A percentile compares a stretch with the other conserved stretches of the same genome.
phyloP scores from a whole-genome alignment of 2,329 filamentous ascomycete species.

The Calonectria pauciramosa region DNA sequence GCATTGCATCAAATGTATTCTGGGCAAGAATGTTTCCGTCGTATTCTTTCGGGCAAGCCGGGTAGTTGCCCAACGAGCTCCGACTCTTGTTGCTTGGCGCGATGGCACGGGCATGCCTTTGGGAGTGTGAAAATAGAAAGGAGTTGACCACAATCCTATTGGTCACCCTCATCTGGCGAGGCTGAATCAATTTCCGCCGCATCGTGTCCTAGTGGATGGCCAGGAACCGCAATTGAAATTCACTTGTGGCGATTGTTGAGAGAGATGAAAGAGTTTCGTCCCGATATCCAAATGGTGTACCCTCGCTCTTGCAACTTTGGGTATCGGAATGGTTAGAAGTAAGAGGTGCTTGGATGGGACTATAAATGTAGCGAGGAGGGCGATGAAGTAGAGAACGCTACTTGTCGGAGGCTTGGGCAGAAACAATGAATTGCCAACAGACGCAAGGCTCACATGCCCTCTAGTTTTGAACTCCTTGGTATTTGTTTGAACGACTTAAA shows the following conservation, averaged over 20 bases:
- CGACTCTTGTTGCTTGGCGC: background rate
- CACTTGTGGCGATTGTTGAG: background rate
- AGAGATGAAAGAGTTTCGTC: background rate
- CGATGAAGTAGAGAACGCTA: background rate
- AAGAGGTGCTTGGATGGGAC: background rate
- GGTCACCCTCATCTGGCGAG: background rate
- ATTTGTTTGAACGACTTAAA: background rate
- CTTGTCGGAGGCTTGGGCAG: background rate
- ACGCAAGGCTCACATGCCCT: background rate
- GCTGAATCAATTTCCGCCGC: background rate
- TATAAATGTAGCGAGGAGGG: background rate
- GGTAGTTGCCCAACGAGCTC: background rate
- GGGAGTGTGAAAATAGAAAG: too few species aligned
- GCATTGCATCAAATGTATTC: background rate
- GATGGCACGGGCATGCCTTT: background rate
- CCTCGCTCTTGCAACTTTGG: background rate
- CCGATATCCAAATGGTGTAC: background rate
- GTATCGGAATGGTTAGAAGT: background rate
- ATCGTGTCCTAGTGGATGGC: background rate
- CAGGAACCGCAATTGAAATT: background rate
- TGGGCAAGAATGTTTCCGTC: background rate
- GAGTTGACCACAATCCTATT: background rate
- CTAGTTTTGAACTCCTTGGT: background rate
- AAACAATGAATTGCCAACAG: background rate
- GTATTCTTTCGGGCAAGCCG: background rate